Evolutionary conservation across 2,329 filamentous ascomycete species (phyloP).

Genomic region (Stachybotrys chartarum): DNA sequence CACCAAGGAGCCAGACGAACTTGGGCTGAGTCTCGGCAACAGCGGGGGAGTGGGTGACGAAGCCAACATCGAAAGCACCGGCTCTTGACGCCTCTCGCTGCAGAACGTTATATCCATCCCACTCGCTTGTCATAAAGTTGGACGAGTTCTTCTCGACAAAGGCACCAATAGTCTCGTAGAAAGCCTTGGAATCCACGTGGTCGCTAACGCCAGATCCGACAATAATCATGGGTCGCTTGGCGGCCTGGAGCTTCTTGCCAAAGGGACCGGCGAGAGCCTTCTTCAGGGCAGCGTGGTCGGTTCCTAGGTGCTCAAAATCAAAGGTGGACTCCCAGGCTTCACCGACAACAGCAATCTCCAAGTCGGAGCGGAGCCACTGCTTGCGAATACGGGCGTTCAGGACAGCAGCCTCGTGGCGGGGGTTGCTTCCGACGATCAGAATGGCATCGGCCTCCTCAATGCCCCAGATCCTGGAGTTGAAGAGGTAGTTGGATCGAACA

Average conservation of each 20-base stretch:
- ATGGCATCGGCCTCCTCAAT: slow-evolving; percentile 92
- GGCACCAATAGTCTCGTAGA: slow-evolving; percentile 81
- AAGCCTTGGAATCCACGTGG: slow-evolving; percentile 82
- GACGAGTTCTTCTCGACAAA: slow-evolving; percentile 91
- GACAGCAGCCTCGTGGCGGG: slow-evolving; percentile 88
- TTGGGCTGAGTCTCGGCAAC: slow-evolving; percentile 84
- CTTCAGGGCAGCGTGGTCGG: slow-evolving; percentile 74
- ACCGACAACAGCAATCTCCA: slow-evolving; percentile 87
- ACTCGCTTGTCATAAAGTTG: slow-evolving; percentile 82
- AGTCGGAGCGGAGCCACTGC: slow-evolving; percentile 92
- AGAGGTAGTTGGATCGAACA: slow-evolving; percentile 87
- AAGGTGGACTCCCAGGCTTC: slow-evolving; percentile 92
- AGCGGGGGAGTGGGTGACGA: slow-evolving; percentile 73
- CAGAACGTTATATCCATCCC: slow-evolving; percentile 96
- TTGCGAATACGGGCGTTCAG: slow-evolving; percentile 96
- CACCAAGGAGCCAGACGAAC: slow-evolving; percentile 93
- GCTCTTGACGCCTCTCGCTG: slow-evolving; percentile 88
- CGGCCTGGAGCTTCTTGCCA: slow-evolving; percentile 82
- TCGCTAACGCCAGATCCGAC: slow-evolving; percentile 89
- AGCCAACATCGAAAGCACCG: slow-evolving; percentile 93
- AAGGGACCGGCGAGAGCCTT: slow-evolving; percentile 77
- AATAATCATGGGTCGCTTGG: slow-evolving; percentile 94
- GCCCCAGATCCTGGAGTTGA: slow-evolving; percentile 92
- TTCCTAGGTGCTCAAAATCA: slow-evolving; percentile 85
- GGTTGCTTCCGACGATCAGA: slow-evolving; percentile 90